Evolutionary conservation across 768 basidiomycete genomes (phyloP), one percentile per base, ranked within the genome.

Genomic region (Kwoniella sp.): DNA sequence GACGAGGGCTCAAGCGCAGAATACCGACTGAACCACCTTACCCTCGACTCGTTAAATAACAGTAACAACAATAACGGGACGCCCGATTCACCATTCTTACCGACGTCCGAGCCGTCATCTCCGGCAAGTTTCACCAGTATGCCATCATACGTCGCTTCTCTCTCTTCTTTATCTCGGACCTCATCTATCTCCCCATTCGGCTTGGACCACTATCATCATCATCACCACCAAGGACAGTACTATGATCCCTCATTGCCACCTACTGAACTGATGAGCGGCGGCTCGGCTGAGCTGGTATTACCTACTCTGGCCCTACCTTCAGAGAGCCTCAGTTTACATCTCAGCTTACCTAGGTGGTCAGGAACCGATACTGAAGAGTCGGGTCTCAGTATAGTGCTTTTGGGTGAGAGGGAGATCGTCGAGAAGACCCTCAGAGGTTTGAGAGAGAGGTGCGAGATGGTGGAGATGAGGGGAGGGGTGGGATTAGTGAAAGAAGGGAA

Each of bases 221-320:
- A 36, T 6, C 8, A 36, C 15, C 26, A 36, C 29, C 5, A 33
- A 37, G 1, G 22, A 47, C 27, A n/a, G 26, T 19, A 19, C 1
- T 25, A 62, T 8, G 51, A 29, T 27, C 50, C n/a, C n/a, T n/a
- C n/a, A n/a, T n/a, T n/a, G n/a, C n/a, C n/a, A n/a, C n/a, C n/a
- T n/a, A 30, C 5, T 10, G n/a, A 24, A 15, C 7, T 17, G 48
- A 49, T 49, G 10, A 44, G 15, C 17, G n/a, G n/a, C 15, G 21
- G 22, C 6, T 60, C 44, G 8, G 66, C 65, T 12, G 73, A 70
- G 37, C 50, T 76, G 26, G 70, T 76, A 6, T 44, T 76, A 19
- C 74, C 74, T 2, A 70, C 64, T 26, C 44, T 76, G n/a, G 60
- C 59, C 49, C 55, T 76, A n/a, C 70, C 72, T 7, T 62, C 55